Percentiles rank a stretch among this genome's conserved stretches.
Conservation (phyloP, 768 basidiomycete species). For the Strobilomyces confusus region DNA sequence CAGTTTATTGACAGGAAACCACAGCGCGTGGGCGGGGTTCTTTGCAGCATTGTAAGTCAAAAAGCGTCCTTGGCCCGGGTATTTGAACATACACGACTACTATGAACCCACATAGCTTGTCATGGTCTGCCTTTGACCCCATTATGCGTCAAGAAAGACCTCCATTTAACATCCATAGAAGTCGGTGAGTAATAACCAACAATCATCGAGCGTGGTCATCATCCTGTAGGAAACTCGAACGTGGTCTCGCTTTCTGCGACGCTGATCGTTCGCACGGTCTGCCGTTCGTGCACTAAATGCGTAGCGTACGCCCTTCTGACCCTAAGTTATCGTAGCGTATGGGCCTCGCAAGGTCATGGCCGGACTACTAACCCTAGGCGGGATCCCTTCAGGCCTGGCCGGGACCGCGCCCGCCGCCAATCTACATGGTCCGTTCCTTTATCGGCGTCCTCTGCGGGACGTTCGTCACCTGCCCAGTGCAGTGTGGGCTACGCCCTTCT, state of each 20-base stretch:
- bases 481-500: constrained; percentile 63
- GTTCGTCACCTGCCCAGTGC: constrained; percentile 57
- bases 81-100: not conserved
- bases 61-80: not conserved
- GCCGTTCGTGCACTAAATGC: constrained; percentile 21
- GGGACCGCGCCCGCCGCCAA: constrained; percentile 35
- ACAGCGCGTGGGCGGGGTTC: constrained; percentile 2
- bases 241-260: constrained; percentile 46
- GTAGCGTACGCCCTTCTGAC: not conserved
- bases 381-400: constrained; percentile 3
- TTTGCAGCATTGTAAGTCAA: constrained; percentile 5
- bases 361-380: constrained; percentile 1
- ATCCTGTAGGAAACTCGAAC: no score
- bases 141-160: constrained; percentile 53
- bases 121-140: constrained; percentile 61
- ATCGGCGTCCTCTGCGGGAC: constrained; percentile 58
- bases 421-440: constrained; percentile 51
- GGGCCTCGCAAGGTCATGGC: constrained; percentile 8
- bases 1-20: not conserved
- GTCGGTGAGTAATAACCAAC: constrained; percentile 31
- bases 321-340: not conserved
- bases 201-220: constrained; percentile 27
- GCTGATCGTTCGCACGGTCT: constrained; percentile 46
- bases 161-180: constrained; percentile 44
- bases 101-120: constrained; percentile 22